Conservation (phyloP, 106 monocot genomes). For the Allium sativum region DNA sequence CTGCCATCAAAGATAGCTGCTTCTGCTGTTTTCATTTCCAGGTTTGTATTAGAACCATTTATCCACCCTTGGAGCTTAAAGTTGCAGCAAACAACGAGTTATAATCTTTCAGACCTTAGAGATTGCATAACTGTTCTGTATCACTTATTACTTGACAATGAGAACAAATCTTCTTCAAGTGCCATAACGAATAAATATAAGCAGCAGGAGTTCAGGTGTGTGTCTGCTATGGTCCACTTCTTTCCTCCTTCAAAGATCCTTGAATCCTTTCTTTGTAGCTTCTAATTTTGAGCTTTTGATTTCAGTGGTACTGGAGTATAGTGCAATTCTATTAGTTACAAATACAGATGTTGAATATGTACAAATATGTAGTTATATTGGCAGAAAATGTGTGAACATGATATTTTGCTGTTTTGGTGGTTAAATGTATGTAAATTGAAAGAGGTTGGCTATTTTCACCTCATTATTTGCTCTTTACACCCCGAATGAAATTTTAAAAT, state of each 20-base stretch:
- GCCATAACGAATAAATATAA: constrained; percentile 52
- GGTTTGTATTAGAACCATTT: constrained; percentile 29
- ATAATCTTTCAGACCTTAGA: constrained; percentile 40
- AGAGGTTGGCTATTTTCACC: too few species aligned
- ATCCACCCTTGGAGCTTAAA: constrained; percentile 37
- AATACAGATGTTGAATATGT: background rate
- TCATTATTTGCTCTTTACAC: too few species aligned
- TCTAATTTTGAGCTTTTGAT: background rate
- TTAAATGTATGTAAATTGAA: background rate
- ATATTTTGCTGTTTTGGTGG: background rate
- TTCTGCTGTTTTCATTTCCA: constrained; percentile 63
- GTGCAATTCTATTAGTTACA: background rate
- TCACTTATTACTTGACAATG: constrained; percentile 41
- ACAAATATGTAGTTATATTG: background rate
- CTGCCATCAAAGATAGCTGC: constrained; percentile 55
- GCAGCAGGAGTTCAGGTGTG: constrained; percentile 40
- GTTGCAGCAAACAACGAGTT: constrained; percentile 25
- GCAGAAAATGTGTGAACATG: background rate
- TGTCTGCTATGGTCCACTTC: constrained; percentile 7
- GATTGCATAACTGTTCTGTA: constrained; percentile 43
- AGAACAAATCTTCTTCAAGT: constrained; percentile 13
- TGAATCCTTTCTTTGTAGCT: constrained; percentile 13
- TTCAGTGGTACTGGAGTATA: background rate
- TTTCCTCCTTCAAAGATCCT: constrained; percentile 19
- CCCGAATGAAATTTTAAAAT: too few species aligned